Evolutionary conservation across 495 filamentous ascomycete genomes (phyloP).

Genomic region (Podospora fimiseda): DNA sequence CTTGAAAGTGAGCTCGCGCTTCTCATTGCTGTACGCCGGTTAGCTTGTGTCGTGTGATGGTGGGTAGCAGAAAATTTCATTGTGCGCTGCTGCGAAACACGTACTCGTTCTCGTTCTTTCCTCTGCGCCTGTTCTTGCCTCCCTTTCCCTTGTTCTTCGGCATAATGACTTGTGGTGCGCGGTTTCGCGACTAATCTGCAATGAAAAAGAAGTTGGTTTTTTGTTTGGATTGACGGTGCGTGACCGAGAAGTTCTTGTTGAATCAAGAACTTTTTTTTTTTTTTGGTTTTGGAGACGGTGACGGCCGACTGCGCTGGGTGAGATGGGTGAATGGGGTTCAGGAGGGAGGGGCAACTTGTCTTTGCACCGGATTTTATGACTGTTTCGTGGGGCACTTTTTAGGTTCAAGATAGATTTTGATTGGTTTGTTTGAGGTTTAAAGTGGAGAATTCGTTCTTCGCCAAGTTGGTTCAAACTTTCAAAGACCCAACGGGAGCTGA

Average conservation of each 20-base stretch:
- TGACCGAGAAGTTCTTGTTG: background rate
- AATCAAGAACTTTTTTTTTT: constrained; percentile 3
- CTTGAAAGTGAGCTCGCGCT: constrained; percentile 96
- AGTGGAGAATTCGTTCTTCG: background rate
- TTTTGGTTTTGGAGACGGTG: background rate
- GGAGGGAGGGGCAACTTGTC: background rate
- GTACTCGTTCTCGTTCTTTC: constrained; percentile 93
- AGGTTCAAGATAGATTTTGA: background rate
- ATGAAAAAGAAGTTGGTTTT: background rate
- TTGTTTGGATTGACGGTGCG: background rate
- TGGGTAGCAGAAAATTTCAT: background rate
- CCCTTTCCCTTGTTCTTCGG: constrained; percentile 54
- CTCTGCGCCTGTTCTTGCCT: constrained; percentile 96
- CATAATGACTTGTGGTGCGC: constrained; percentile 14
- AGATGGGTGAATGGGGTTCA: background rate
- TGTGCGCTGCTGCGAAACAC: constrained; percentile 10
- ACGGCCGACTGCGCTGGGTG: background rate
- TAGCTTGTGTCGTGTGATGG: constrained; percentile 4
- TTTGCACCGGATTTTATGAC: background rate
- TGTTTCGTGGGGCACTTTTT: background rate
- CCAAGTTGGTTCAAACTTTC: no score
- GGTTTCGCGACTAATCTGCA: background rate
- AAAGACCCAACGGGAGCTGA: background rate
- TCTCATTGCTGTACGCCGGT: constrained; percentile 69
- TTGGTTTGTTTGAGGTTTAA: background rate